Percentiles rank a stretch among this genome's conserved stretches.
Conservation (phyloP, 2,329 filamentous ascomycete species). For the Penicillium sp. region DNA sequence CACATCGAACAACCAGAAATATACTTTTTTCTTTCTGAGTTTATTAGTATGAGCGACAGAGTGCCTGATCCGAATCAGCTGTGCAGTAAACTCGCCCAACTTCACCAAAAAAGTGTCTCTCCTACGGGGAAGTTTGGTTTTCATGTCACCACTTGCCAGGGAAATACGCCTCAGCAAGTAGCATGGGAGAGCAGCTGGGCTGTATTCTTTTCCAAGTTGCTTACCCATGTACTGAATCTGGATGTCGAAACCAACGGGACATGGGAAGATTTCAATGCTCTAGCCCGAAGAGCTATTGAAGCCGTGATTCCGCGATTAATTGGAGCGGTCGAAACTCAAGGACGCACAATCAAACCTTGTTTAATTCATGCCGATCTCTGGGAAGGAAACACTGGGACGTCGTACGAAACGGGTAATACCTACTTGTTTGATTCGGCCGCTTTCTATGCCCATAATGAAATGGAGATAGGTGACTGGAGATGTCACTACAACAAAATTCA, state of each 20-base stretch:
- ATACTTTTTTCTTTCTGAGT: constrained; percentile 31
- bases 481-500: constrained; percentile 9
- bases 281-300: constrained; percentile 15
- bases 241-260: constrained; percentile 29
- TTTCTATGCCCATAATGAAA: constrained; percentile 27
- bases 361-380: constrained; percentile 37
- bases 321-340: constrained; percentile 18
- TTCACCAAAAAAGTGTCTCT: constrained; percentile 25
- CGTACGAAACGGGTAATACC: constrained; percentile 22
- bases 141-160: constrained; percentile 30
- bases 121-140: constrained; percentile 37
- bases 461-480: constrained; percentile 15
- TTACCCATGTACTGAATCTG: constrained; percentile 22
- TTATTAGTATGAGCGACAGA: constrained; percentile 26
- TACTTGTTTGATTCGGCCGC: constrained; percentile 30
- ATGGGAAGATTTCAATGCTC: constrained; percentile 24
- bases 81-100: constrained; percentile 19
- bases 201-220: constrained; percentile 25
- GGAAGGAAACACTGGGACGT: constrained; percentile 33
- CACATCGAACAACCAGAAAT: constrained; percentile 15
- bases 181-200: constrained; percentile 34
- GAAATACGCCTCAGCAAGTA: constrained; percentile 22
- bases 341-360: constrained; percentile 21
- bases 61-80: constrained; percentile 22
- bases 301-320: constrained; percentile 28